These are phyloP conservation scores for Trichosporon inkin DNA, from an alignment of 1,284 basidiomycete species.

Conservation along the genomic window DNA sequence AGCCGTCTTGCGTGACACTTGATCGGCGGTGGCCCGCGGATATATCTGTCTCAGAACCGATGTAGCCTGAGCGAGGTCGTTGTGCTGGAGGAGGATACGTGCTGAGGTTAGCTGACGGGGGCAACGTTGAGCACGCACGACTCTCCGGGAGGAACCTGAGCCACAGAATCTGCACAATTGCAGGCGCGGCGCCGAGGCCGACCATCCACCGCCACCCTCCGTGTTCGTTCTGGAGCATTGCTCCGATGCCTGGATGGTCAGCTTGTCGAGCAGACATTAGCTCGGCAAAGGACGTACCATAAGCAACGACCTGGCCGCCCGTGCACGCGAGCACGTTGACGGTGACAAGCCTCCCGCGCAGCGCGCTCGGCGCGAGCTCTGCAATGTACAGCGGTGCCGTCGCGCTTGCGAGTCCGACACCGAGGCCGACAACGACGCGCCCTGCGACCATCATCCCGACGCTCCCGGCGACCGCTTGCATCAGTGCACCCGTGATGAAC, in stretches of 20 bases:
- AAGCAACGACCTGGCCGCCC: slow-evolving; percentile 68
- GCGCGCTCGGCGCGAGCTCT: slow-evolving; percentile 69
- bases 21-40: slow-evolving; percentile 59
- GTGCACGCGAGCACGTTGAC: slow-evolving; percentile 52
- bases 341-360: slow-evolving; percentile 69
- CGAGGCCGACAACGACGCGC: slow-evolving; percentile 61
- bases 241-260: slow-evolving; percentile 56
- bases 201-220: slow-evolving; percentile 83
- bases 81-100: slow-evolving; percentile 64
- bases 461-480: slow-evolving; percentile 57
- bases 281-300: slow-evolving; percentile 49
- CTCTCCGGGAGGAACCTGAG: slow-evolving; percentile 70
- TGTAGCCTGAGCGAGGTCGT: slow-evolving; percentile 55
- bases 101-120: slow-evolving; percentile 52
- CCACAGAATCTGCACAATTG: slow-evolving; percentile 60
- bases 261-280: not conserved
- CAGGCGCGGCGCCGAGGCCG: slow-evolving; percentile 65
- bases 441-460: slow-evolving; percentile 72
- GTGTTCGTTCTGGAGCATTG: slow-evolving; percentile 61
- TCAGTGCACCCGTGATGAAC: slow-evolving; percentile 70
- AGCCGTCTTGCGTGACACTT: slow-evolving; percentile 64
- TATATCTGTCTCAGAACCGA: slow-evolving; percentile 64
- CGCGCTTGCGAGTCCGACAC: slow-evolving; percentile 63
- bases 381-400: slow-evolving; percentile 78
- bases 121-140: too few relatives aligned